Evolutionary conservation across 202 grass and related monocot species (phyloP).

Genomic region (Carex sylvatica): DNA sequence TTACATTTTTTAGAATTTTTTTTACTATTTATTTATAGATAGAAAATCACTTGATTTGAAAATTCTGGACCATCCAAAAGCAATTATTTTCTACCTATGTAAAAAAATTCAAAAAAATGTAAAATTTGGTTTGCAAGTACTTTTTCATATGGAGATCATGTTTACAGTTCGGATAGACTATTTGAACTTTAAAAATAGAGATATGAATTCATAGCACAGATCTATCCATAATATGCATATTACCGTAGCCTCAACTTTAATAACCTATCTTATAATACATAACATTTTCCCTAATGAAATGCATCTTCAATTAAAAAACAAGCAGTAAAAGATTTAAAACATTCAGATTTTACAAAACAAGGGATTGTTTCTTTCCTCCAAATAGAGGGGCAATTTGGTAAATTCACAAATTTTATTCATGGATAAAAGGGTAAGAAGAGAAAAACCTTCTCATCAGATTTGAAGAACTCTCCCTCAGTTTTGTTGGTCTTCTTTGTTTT

Average conservation of each 20-base stretch:
- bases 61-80: no score
- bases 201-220: no score
- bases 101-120: no score
- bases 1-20: no score
- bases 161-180: no score
- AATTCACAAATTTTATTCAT: background rate
- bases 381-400: background rate
- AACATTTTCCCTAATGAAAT: background rate
- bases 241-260: background rate
- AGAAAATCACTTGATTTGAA: no score
- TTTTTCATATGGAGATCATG: no score
- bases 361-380: background rate
- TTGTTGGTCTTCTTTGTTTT: conserved; percentile 66
- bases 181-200: no score
- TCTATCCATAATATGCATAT: no score
- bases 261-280: background rate
- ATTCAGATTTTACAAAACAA: background rate
- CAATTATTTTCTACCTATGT: no score
- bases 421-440: background rate
- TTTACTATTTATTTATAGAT: no score
- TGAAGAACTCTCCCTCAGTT: conserved; percentile 78
- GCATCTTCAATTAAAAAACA: background rate
- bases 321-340: background rate
- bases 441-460: conserved; percentile 50
- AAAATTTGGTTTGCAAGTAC: no score